Percentiles rank a stretch among this genome's conserved stretches.
phyloP scores from a whole-genome alignment of 2,329 filamentous ascomycete genomes.

The Venturia nashicola region DNA sequence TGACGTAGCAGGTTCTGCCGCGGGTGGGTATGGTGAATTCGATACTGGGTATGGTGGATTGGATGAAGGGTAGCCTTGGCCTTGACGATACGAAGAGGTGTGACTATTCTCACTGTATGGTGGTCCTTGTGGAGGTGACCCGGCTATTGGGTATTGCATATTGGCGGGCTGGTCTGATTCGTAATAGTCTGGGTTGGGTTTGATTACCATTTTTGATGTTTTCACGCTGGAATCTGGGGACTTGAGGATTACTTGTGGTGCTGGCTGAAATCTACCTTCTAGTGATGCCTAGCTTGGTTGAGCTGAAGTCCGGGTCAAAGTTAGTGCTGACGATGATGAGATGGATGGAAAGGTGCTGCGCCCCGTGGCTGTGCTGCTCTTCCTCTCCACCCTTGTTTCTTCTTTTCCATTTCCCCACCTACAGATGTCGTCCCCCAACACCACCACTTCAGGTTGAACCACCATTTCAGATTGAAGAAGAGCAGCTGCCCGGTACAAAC shows the following conservation, averaged over 20 bases:
- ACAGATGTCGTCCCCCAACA: too few species aligned
- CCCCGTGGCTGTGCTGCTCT: too few species aligned
- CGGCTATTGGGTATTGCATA: conserved; percentile 3
- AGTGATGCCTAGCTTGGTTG: not conserved
- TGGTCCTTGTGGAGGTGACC: not conserved
- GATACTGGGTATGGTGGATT: not conserved
- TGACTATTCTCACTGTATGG: not conserved
- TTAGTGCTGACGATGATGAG: not conserved
- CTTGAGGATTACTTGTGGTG: not conserved
- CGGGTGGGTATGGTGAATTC: not conserved
- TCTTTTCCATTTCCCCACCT: too few species aligned
- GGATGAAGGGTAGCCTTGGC: not conserved
- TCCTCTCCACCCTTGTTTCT: too few species aligned
- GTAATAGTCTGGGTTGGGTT: not conserved
- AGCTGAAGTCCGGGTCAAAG: not conserved
- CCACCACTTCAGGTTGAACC: too few species aligned
- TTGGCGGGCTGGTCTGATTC: not conserved
- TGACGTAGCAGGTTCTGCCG: not conserved
- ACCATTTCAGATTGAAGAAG: too few species aligned
- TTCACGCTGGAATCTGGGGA: not conserved
- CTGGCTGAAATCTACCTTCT: not conserved
- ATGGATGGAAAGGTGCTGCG: not conserved
- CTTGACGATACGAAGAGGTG: not conserved
- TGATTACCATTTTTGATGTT: not conserved
- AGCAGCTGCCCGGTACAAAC: too few species aligned